Evolutionary conservation across 805 yeast species (phyloP), one percentile per base, ranked within the genome.

Genomic region (Candida ascalaphidarum): DNA sequence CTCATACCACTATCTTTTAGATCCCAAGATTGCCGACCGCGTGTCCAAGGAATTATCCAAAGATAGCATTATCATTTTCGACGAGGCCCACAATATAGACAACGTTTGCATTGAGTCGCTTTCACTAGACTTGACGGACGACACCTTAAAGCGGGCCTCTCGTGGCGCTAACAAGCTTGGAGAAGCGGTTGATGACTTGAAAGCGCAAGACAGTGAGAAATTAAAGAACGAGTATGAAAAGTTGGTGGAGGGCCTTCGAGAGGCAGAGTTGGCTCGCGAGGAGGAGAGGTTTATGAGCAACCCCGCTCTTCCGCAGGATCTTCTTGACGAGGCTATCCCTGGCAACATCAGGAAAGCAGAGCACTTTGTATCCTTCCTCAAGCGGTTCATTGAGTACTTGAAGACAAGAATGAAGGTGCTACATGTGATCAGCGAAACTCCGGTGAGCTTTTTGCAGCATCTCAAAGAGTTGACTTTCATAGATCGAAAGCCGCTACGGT

Each of bases 51-150:
- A 92, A 48, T 69, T 92, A 28, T 82, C 95, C 12, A 84, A 86
- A 41, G 97, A 92, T 47, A 73, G 94, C 30, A 92, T 92, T 34
- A 81, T 92, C 36, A 94, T 92, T 22, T 92, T 92, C 50, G 99
- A 92, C 59, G 99, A 92, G 61, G 98, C 98, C 26, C 99, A 92
- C 55, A 92, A 92, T 58, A 92, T 92, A 32, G 98, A 92, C 66
- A 92, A 92, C 65, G 99, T 92, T 32, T 92, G 99, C 61, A 92
- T 92, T 33, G 99, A 92, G 54, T 83, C 97, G 0, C 56, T 92
- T 23, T 84, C 96, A 5, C 68, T 92, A 27, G 97, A 92, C 49
- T 60, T 92, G 38, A 92, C 96, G 0, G 95, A 86, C 42, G 96
- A 89, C 40, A 74, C 85, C 7, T 57, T 92, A 35, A 79, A 86